Conservation (phyloP, 2,329 filamentous ascomycete genomes). For the Alternaria tenuissima region DNA sequence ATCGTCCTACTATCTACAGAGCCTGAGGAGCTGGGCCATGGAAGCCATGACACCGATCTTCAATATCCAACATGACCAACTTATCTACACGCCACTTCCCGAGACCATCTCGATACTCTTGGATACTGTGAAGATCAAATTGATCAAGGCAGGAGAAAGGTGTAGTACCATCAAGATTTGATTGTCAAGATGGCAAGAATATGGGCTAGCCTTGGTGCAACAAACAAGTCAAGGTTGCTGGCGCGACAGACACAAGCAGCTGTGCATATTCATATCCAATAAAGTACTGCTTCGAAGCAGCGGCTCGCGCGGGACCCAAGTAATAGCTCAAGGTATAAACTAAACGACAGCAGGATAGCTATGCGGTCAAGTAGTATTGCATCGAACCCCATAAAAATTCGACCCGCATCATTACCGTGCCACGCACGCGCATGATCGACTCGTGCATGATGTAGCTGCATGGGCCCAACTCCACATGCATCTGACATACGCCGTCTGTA, state of each 20-base stretch:
- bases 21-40: not conserved
- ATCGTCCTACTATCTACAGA: not conserved
- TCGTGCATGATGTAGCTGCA: conserved; percentile 8
- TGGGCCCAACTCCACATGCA: not conserved
- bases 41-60: not conserved
- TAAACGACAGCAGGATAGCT: not conserved
- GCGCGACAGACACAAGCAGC: not conserved
- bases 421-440: conserved; percentile 11
- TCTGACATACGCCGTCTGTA: not conserved
- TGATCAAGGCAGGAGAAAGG: not conserved
- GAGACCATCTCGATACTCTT: not conserved
- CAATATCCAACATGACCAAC: not conserved
- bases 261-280: not conserved
- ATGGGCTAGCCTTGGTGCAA: not conserved
- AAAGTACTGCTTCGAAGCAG: not conserved
- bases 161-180: not conserved
- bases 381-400: conserved; percentile 10
- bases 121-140: not conserved
- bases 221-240: not conserved
- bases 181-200: not conserved
- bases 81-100: not conserved
- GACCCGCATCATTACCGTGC: conserved; percentile 6
- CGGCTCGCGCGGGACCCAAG: not conserved
- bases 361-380: not conserved
- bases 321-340: not conserved